Conservation (phyloP, 768 basidiomycete genomes). For the Auriscalpium vulgare region DNA sequence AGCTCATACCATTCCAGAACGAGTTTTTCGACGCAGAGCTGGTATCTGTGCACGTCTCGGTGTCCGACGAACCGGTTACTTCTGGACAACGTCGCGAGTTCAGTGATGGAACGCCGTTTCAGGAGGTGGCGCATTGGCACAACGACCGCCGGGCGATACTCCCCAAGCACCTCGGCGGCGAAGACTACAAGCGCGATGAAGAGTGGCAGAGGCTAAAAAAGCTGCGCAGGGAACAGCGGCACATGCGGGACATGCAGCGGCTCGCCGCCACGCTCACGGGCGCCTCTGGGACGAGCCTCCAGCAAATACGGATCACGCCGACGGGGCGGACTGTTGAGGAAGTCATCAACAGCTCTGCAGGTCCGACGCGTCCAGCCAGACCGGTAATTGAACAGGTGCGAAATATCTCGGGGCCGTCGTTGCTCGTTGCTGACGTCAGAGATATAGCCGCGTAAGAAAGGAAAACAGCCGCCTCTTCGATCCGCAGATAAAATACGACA, state of each 20-base stretch:
- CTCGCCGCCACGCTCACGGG: slow-evolving; percentile 60
- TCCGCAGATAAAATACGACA: slow-evolving; percentile 35
- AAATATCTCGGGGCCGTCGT: no score
- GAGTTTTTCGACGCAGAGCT: slow-evolving; percentile 35
- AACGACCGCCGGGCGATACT: slow-evolving; percentile 38
- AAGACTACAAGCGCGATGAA: slow-evolving; percentile 23
- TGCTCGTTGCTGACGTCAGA: no score
- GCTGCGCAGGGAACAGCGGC: slow-evolving; percentile 42
- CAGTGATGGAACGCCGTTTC: slow-evolving; percentile 31
- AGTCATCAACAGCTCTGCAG: not conserved
- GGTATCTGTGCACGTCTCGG: slow-evolving; percentile 23
- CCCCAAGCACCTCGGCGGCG: slow-evolving; percentile 47
- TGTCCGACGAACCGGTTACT: slow-evolving; percentile 15
- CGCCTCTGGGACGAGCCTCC: slow-evolving; percentile 44
- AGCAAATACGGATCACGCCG: slow-evolving; percentile 45
- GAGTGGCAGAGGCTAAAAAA: slow-evolving; percentile 29
- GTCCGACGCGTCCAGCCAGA: no score
- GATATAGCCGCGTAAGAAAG: slow-evolving; percentile 23
- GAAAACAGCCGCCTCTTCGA: slow-evolving; percentile 20
- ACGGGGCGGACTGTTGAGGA: slow-evolving; percentile 21
- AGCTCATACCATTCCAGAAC: slow-evolving; percentile 31
- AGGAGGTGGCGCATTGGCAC: slow-evolving; percentile 58
- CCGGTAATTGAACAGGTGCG: no score
- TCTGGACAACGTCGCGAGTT: slow-evolving; percentile 28
- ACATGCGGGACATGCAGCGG: slow-evolving; percentile 47